Evolutionary conservation across 1,139 yeast species (phyloP), one percentile per base, ranked within the genome.

Genomic region (Saccharomyces hybrid): DNA sequence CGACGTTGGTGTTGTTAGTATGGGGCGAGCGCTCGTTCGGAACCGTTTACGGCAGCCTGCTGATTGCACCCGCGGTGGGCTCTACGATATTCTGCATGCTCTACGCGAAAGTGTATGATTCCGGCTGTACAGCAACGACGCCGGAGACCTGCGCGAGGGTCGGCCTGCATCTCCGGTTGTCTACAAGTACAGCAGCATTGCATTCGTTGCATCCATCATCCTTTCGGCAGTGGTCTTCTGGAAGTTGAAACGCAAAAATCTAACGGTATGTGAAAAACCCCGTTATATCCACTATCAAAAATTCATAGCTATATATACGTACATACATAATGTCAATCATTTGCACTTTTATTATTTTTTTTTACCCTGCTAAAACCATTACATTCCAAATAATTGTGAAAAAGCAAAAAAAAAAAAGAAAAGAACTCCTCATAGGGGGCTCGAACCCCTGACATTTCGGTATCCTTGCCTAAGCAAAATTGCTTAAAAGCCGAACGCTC

Each of bases 21-120:
- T 93, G 97, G 97, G 97, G 98, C 0, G 81, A 88, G 41, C 91
- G 87, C 55, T 80, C 88, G 52, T 83, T 93, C 68, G 98, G 98
- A 0, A 86, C 96, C 2, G 86, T 95, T 1, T 93, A 97, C 91
- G 98, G 98, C 2, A 76, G 88, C 31, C 87, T 89, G 65, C 83
- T 91, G 81, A 77, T 88, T 34, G 96, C 96, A 0, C 97, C 98
- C 0, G 97, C 98, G 0, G 61, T 89, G 2, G 97, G 97, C 1
- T 78, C 95, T 0, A 77, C 88, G 5, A 61, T 80, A 1, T 88
- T 79, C 64, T 93, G 96, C 2, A 66, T 87, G 56, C 62, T 84
- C 21, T 91, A 86, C 69, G 97, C 97, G 0, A 67, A 71, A 31
- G 73, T 82, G 29, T 84, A 80, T 61, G 96, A 90, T 63, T 32